phyloP scores from a whole-genome alignment of 2,329 filamentous ascomycete genomes.

The Aschersonia sp. region DNA sequence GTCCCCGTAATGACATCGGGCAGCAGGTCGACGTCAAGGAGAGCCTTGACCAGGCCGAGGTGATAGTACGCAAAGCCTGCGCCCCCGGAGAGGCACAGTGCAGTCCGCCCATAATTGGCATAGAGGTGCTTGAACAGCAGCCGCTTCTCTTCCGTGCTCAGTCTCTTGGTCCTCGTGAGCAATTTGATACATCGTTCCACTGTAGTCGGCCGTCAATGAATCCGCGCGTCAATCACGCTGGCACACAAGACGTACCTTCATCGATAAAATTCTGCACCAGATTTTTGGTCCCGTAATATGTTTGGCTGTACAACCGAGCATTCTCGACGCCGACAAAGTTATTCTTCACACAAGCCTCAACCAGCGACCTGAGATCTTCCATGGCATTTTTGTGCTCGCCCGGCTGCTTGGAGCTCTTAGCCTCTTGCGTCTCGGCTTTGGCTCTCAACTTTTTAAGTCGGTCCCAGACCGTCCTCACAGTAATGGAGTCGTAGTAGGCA shows the following conservation, averaged over 20 bases:
- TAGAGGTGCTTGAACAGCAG: slow-evolving; percentile 75
- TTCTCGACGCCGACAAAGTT: slow-evolving; percentile 96
- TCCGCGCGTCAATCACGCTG: neutral
- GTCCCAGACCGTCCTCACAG: slow-evolving; percentile 60
- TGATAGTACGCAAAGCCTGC: slow-evolving; percentile 96
- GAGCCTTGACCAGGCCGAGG: slow-evolving; percentile 78
- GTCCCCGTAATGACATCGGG: slow-evolving; percentile 95
- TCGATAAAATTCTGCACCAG: slow-evolving; percentile 82
- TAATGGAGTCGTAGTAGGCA: slow-evolving; percentile 79
- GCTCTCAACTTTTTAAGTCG: slow-evolving; percentile 56
- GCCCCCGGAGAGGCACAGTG: slow-evolving; percentile 82
- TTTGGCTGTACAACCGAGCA: slow-evolving; percentile 86
- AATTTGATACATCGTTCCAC: slow-evolving; percentile 54
- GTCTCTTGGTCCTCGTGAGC: slow-evolving; percentile 50
- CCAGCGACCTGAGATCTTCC: slow-evolving; percentile 61
- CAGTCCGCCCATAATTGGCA: slow-evolving; percentile 84
- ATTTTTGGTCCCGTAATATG: slow-evolving; percentile 95
- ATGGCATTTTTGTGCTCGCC: slow-evolving; percentile 34
- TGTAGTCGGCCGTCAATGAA: slow-evolving; percentile 12
- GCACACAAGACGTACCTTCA: slow-evolving; percentile 40
- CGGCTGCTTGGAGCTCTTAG: slow-evolving; percentile 18
- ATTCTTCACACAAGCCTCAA: slow-evolving; percentile 90
- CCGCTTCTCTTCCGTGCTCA: slow-evolving; percentile 61
- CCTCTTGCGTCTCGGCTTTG: slow-evolving; percentile 38
- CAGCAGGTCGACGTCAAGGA: slow-evolving; percentile 72